Evolutionary conservation across 768 basidiomycete genomes (phyloP), one percentile per base, ranked within the genome.

Genomic region (Amanita exitialis): DNA sequence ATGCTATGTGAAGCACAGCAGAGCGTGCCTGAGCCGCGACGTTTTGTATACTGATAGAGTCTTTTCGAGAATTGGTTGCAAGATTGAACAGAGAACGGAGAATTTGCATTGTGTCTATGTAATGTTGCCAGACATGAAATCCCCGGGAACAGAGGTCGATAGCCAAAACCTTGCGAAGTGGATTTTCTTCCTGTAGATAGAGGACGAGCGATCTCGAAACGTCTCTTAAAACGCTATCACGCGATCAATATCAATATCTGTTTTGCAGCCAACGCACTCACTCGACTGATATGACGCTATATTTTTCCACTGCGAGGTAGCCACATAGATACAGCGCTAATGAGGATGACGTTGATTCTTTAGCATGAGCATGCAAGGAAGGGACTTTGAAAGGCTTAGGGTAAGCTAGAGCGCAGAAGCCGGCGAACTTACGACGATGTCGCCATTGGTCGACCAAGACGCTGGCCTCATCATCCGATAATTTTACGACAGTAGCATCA

Each of bases 111-210:
- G 92, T 80, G 57, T 98, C 93, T 52, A 93, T 76, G 57, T 93
- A 92, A 57, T 91, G 82, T 60, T 96, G 92, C 93, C 94, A 98
- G 44, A 94, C 81, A 41, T 85, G 78, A 62, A 97, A 98, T 0
- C 95, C 95, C 41, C 88, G 82, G 1, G 88, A 84, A 58, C 90
- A 92, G 8, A 97, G 72, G 59, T 98, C 95, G 55, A 96, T 83
- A 0, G 89, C 91, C 10, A 93, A 71, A 3, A 79, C 71, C 6
- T 84, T 72, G 62, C 88, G 78, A 1, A 71, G 71, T 0, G 82
- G 81, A 6, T 74, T 69, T 44, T 86, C 82, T 53, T 90, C 83
- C 49, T 90, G 77, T 10, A 99, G 72, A 59, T 86, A 93, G 7
- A 83, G 57, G 0, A 77, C 72, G 49, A 97, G 78, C 0, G 92